Conservation (phyloP, 2,329 filamentous ascomycete genomes). For the Ploettnerulaceae sp. region DNA sequence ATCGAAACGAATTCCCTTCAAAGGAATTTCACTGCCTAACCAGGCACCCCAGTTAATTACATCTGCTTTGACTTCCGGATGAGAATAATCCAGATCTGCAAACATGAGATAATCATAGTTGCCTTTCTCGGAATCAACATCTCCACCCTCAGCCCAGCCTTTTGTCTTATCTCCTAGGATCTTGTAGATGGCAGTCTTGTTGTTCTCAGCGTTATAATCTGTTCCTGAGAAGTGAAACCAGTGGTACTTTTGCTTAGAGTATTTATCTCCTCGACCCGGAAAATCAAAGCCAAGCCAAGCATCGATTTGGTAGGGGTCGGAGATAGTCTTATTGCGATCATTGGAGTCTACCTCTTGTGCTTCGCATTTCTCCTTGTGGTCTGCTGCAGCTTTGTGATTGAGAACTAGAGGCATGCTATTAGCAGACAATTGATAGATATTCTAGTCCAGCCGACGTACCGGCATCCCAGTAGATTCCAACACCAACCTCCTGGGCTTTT, state of each 20-base stretch:
- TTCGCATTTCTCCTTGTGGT: conserved; percentile 56
- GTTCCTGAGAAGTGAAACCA: conserved; percentile 65
- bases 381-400: conserved; percentile 67
- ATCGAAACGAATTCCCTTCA: conserved; percentile 65
- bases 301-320: conserved; percentile 56
- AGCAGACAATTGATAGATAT: neutral
- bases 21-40: conserved; percentile 55
- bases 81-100: conserved; percentile 61
- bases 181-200: conserved; percentile 59
- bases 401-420: conserved; percentile 43
- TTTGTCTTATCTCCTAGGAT: conserved; percentile 56
- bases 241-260: conserved; percentile 59
- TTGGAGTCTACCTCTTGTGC: conserved; percentile 60
- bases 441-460: conserved; percentile 14
- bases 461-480: conserved; percentile 63
- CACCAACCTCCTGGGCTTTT: conserved; percentile 46
- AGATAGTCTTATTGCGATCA: conserved; percentile 52
- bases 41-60: conserved; percentile 64
- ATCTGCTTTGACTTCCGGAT: conserved; percentile 59
- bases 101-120: conserved; percentile 73
- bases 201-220: conserved; percentile 54
- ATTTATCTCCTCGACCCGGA: conserved; percentile 52
- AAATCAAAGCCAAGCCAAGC: conserved; percentile 67
- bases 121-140: conserved; percentile 53
- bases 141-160: conserved; percentile 58